Evolutionary conservation across 257 asterid genomes (phyloP).

Genomic region (Solanum sejunctum): DNA sequence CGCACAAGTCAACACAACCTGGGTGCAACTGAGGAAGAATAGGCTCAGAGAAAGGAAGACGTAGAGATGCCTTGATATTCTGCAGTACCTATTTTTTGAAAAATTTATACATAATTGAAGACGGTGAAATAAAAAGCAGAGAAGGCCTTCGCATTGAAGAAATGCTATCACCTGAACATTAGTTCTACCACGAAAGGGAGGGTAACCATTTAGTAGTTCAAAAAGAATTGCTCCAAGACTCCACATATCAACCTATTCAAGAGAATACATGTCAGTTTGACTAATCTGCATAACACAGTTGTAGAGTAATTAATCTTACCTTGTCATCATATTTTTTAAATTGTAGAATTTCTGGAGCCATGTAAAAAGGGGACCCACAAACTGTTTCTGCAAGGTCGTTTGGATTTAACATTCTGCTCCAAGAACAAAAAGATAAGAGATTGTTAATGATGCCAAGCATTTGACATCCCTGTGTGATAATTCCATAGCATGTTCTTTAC

Average conservation of each 20-base stretch:
- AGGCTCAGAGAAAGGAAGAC: slow-evolving; percentile 25
- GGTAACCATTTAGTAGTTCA: slow-evolving; percentile 48
- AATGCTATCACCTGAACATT: slow-evolving; percentile 27
- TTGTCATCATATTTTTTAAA: slow-evolving; percentile 36
- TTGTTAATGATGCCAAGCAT: not conserved
- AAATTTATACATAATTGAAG: not conserved
- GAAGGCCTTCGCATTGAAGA: not conserved
- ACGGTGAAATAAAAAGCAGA: not conserved
- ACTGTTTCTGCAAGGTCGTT: slow-evolving; percentile 26
- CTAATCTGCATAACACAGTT: not conserved
- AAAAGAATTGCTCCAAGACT: slow-evolving; percentile 44
- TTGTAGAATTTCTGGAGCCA: slow-evolving; percentile 53
- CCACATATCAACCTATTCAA: slow-evolving; percentile 47
- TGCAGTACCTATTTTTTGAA: slow-evolving; percentile 25
- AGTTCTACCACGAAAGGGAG: slow-evolving; percentile 40
- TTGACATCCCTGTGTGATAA: not conserved
- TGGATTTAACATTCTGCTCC: slow-evolving; percentile 27
- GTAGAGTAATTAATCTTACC: slow-evolving; percentile 10
- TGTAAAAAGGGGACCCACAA: slow-evolving; percentile 44
- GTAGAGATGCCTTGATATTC: slow-evolving; percentile 24
- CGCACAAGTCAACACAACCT: slow-evolving; percentile 29
- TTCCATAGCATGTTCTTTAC: slow-evolving; percentile 7
- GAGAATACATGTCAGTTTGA: not conserved
- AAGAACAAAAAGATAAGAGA: not conserved
- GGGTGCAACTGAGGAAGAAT: slow-evolving; percentile 25